Conservation (phyloP, 306 rosid species). For the Begonia peltatifolia region DNA sequence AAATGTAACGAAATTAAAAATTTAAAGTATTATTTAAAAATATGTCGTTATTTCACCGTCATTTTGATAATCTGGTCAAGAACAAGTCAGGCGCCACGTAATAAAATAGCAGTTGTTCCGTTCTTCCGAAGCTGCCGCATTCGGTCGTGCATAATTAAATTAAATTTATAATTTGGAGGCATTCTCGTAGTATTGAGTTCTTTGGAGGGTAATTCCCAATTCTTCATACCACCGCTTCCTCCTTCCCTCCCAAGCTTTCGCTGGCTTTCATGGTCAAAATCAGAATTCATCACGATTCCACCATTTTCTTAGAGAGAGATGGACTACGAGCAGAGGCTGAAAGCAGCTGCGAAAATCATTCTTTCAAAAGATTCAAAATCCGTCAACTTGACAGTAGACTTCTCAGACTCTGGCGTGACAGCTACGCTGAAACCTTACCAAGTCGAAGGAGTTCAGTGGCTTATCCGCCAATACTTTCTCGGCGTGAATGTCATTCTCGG, state of each 20-base stretch:
- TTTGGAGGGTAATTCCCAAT: neutral
- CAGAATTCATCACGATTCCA: no score
- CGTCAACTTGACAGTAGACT: conserved; percentile 14
- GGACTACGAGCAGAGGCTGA: conserved; percentile 50
- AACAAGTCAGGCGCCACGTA: no score
- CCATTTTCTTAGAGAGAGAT: conserved; percentile 13
- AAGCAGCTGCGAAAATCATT: conserved; percentile 36
- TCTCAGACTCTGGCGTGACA: conserved; percentile 40
- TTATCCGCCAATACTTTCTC: conserved; percentile 51
- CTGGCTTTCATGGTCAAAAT: neutral
- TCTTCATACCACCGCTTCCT: neutral
- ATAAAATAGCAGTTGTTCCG: no score
- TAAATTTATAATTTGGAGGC: no score
- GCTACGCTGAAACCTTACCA: conserved; percentile 78
- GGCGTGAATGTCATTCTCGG: conserved; percentile 93
- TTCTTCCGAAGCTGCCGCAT: no score
- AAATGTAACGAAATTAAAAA: no score
- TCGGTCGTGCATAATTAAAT: no score
- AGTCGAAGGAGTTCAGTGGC: conserved; percentile 84
- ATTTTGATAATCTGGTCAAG: no score
- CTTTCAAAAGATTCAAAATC: conserved; percentile 22
- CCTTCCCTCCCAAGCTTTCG: neutral
- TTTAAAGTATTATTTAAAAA: no score
- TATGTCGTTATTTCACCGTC: no score
- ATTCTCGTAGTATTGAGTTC: no score